phyloP scores from a whole-genome alignment of 257 asterid genomes.

The Nicotiana obtusifolia region DNA sequence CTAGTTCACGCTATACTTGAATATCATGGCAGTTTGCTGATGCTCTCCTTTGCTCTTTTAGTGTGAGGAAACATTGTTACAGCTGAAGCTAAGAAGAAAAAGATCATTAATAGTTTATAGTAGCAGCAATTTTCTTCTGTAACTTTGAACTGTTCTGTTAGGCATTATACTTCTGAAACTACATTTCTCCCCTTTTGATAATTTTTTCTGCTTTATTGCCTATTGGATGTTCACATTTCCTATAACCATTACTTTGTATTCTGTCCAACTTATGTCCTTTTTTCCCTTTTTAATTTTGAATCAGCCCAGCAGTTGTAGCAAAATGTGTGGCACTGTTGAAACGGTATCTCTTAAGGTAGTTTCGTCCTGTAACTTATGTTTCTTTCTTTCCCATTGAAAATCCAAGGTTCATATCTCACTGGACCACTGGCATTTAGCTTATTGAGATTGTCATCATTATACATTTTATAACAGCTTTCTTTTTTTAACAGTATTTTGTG shows the following conservation, averaged over 20 bases:
- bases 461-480: neutral
- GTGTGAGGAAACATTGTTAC: neutral
- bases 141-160: neutral
- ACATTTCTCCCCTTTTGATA: neutral
- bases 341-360: slow-evolving; percentile 84
- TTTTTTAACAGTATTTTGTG: neutral
- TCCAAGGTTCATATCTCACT: neutral
- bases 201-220: neutral
- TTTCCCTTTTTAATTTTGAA: slow-evolving; percentile 14
- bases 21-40: neutral
- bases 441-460: neutral
- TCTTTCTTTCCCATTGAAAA: neutral
- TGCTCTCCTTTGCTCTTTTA: neutral
- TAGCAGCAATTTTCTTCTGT: slow-evolving; percentile 5
- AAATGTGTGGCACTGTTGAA: slow-evolving; percentile 91
- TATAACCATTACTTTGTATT: neutral
- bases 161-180: neutral
- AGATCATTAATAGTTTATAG: neutral
- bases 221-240: neutral
- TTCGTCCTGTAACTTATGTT: slow-evolving; percentile 9
- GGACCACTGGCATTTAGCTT: neutral
- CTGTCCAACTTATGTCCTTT: slow-evolving; percentile 16
- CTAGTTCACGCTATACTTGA: neutral
- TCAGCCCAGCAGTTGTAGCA: slow-evolving; percentile 99
- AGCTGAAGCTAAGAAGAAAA: neutral